Evolutionary conservation across 1,139 yeast genomes (phyloP), one percentile per base, ranked within the genome.

Genomic region (Kodamaea arcana): DNA sequence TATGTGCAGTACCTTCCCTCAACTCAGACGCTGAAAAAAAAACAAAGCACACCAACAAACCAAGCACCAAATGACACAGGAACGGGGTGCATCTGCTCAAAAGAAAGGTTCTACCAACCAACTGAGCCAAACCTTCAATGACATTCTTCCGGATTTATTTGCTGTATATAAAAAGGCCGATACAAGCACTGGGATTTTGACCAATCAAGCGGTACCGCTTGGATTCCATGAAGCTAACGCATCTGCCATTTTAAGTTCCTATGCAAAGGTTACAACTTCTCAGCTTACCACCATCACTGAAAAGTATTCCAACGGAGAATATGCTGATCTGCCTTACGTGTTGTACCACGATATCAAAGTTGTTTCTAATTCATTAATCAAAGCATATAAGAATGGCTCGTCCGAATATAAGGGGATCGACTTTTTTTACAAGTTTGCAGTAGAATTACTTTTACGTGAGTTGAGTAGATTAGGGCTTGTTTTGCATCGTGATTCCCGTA

Each of bases 301-400:
- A 7, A 62, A 55, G 33, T 52, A 46, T 37, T 33, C 46, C 8
- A 27, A 43, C 1, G 50, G 58, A 0, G 50, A 57, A 18, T 82
- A 81, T 48, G 47, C 47, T 5, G 32, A 30, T 1, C 50, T 67
- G 0, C 63, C 80, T 8, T 82, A 80, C 47, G 62, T 61, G 30
- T 48, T 87, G 11, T 86, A 74, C 50, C 92, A 83, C 51, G 97
- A 90, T 55, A 56, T 90, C 40, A 83, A 78, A 47, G 61, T 82
- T 13, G 81, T 83, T 0, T 66, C 82, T 28, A 72, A 78, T 8
- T 52, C 72, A 17, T 61, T 70, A 24, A 67, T 83, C 15, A 63
- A 65, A 24, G 59, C 65, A 33, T 62, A 68, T 37, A 69, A 72
- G 16, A 69, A 80, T 22, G 88, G 87, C 2, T 63, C 80, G n/a